Evolutionary conservation across 306 rosid genomes (phyloP), one percentile per base, ranked within the genome.

Genomic region (Glycine soja): DNA sequence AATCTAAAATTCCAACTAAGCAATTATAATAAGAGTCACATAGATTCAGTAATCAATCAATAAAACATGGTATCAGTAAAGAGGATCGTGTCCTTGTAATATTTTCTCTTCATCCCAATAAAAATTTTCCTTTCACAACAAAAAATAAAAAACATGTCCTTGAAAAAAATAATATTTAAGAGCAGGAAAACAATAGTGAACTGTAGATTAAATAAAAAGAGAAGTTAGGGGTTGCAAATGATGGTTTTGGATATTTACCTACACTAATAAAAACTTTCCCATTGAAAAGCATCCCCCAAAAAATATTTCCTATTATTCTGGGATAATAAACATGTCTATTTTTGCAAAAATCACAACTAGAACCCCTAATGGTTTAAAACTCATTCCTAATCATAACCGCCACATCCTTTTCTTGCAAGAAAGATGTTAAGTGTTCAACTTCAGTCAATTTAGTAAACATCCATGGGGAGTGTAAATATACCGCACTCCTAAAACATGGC

Each of bases 171-270:
- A 51, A 7, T 66, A 52, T 36, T 36, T 36, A 42, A 8, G 68
- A 78, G 38, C 15, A 19, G 46, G 36, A 56, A 8, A 40, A 78
- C 6, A 34, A 36, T 40, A 34, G 18, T 50, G 24, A 66, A 56
- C 74, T 65, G 36, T 4, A 51, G 54, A 53, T 8, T 12, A 16
- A 66, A 64, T 18, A 50, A 67, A 67, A 45, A 45, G 15, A 24
- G 0, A 53, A 40, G 30, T 76, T 10, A 2, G 32, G 16, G 57
- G 46, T 47, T 54, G 64, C 50, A 74, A 82, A 15, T 46, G 70
- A 59, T 51, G 36, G 24, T 69, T 82, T 70, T 58, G 58, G 82
- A 76, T 56, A 67, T 75, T 75, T 56, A 45, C 46, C 64, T 51
- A 32, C 15, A 16, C 63, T 45, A 65, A 34, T 4, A 46, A 67